A percentile compares a stretch with the other conserved stretches of the same genome.
Evolutionary conservation across 306 rosid genomes (phyloP).

Genomic region (Rosa rugosa): DNA sequence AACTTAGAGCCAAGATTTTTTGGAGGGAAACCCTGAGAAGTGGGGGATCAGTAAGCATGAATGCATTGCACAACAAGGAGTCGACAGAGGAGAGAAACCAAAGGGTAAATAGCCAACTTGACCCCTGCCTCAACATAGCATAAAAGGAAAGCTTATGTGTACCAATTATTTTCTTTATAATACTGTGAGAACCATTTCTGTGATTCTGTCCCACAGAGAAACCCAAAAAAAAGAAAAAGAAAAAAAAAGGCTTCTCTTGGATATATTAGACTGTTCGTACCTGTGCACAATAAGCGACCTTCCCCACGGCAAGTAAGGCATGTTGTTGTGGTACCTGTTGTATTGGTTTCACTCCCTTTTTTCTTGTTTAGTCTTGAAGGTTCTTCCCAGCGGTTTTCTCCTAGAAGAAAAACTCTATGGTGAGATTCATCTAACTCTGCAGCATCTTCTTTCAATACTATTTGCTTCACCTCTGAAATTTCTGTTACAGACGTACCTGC

Average conservation of each 20-base stretch:
- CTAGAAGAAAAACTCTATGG: conserved; percentile 79
- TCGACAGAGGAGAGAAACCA: background rate
- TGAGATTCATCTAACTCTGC: conserved; percentile 36
- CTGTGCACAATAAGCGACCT: conserved; percentile 82
- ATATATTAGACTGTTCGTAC: conserved; percentile 31
- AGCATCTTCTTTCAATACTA: conserved; percentile 36
- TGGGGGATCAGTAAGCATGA: background rate
- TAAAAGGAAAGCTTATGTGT: background rate
- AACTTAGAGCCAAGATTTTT: background rate
- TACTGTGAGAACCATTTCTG: background rate
- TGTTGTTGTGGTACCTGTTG: conserved; percentile 36
- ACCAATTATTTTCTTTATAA: background rate
- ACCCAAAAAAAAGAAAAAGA: background rate
- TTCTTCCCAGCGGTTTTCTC: conserved; percentile 97
- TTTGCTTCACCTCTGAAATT: conserved; percentile 55
- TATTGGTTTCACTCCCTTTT: conserved; percentile 38
- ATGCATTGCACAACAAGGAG: background rate
- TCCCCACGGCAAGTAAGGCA: conserved; percentile 87
- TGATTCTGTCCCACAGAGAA: background rate
- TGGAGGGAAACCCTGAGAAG: background rate
- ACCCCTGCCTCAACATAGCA: background rate
- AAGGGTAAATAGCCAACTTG: background rate
- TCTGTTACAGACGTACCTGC: conserved; percentile 52
- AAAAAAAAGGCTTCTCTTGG: background rate
- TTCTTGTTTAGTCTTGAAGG: conserved; percentile 61